Conservation (phyloP, 352 stramenopile genomes). For the Phytophthora foliorum region DNA sequence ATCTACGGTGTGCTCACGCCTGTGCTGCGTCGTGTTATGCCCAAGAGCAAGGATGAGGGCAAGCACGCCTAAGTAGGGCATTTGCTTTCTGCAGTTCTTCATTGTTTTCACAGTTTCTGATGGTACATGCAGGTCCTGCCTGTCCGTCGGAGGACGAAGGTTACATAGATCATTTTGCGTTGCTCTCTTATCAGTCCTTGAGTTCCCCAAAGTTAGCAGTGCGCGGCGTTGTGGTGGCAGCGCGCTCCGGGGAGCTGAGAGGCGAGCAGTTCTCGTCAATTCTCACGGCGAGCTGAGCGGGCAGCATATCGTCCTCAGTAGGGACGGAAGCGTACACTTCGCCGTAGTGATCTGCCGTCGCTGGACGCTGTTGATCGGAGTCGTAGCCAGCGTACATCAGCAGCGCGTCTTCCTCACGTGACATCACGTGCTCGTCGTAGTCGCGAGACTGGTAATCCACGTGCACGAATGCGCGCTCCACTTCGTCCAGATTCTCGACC, state of each 20-base stretch:
- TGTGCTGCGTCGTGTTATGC: conserved; percentile 73
- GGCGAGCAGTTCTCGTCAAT: conserved; percentile 10
- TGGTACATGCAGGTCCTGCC: no score
- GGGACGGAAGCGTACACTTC: conserved; percentile 30
- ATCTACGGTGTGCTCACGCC: conserved; percentile 78
- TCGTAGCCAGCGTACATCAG: conserved; percentile 52
- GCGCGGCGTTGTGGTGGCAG: conserved; percentile 14
- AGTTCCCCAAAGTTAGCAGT: conserved; percentile 24
- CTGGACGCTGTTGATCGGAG: conserved; percentile 13
- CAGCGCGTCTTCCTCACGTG: conserved; percentile 62
- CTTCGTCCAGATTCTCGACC: conserved; percentile 91
- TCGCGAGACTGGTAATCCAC: conserved; percentile 93
- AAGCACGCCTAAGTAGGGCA: conserved; percentile 43
- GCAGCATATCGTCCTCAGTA: conserved; percentile 21
- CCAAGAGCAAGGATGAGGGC: conserved; percentile 57
- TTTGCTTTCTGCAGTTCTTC: conserved; percentile 5
- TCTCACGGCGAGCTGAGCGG: conserved; percentile 4
- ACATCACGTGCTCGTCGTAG: conserved; percentile 78
- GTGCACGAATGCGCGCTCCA: conserved; percentile 96
- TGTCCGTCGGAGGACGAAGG: conserved; percentile 2
- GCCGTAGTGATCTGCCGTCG: conserved; percentile 16
- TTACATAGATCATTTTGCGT: conserved; percentile 27
- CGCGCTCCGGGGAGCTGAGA: conserved; percentile 15
- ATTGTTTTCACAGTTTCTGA: neutral
- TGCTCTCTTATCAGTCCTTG: conserved; percentile 6